Conservation (phyloP, 1,139 yeast species). For the Scheffersomyces quercinus region DNA sequence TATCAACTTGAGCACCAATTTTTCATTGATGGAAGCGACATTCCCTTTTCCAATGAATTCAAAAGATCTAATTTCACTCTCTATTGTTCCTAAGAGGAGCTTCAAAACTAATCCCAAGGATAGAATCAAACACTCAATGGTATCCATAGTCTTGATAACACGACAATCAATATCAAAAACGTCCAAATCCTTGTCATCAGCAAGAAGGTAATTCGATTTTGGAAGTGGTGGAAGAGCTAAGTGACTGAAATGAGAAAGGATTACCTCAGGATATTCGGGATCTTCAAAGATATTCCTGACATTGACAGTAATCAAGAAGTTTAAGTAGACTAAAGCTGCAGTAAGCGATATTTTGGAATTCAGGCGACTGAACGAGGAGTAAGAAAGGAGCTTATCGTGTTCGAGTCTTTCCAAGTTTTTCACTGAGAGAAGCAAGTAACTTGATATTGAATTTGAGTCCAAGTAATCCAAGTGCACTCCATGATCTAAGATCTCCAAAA, state of each 20-base stretch:
- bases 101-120: slow-evolving; percentile 12
- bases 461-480: slow-evolving; percentile 13
- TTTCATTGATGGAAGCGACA: slow-evolving; percentile 11
- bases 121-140: slow-evolving; percentile 7
- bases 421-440: slow-evolving; percentile 6
- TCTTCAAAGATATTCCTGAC: slow-evolving; percentile 11
- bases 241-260: slow-evolving; percentile 13
- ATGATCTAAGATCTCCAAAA: slow-evolving; percentile 31
- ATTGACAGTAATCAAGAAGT: slow-evolving; percentile 19
- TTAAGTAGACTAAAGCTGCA: slow-evolving; percentile 16
- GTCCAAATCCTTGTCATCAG: slow-evolving; percentile 7
- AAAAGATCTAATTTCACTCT: slow-evolving; percentile 19
- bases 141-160: slow-evolving; percentile 2
- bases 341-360: slow-evolving; percentile 26
- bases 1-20: slow-evolving; percentile 14
- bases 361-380: slow-evolving; percentile 21
- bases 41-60: slow-evolving; percentile 11
- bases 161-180: slow-evolving; percentile 10
- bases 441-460: slow-evolving; percentile 10
- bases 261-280: slow-evolving; percentile 16
- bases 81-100: slow-evolving; percentile 9
- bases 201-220: slow-evolving; percentile 18
- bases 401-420: slow-evolving; percentile 4
- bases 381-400: slow-evolving; percentile 15
- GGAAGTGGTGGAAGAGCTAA: slow-evolving; percentile 32